phyloP scores from a whole-genome alignment of 345 rosid species.

The Populus alba region DNA sequence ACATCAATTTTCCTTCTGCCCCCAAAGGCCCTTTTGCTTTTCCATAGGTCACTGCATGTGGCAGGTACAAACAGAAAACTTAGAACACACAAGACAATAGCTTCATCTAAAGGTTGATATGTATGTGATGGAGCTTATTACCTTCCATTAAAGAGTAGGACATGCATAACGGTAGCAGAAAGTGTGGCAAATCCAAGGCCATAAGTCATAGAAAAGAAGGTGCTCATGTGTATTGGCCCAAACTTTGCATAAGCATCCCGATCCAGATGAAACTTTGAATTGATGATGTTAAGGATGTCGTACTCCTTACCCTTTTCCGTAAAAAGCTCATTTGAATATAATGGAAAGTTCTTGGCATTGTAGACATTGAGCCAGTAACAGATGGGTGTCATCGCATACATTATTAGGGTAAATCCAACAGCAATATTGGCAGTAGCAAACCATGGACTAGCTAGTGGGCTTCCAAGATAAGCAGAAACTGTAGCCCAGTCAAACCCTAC shows the following conservation, averaged over 20 bases:
- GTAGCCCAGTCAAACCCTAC: slow-evolving; percentile 80
- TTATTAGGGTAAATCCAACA: slow-evolving; percentile 49
- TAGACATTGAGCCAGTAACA: slow-evolving; percentile 60
- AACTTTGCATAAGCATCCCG: slow-evolving; percentile 39
- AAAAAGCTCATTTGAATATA: slow-evolving; percentile 54
- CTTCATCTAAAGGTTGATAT: slow-evolving; percentile 42
- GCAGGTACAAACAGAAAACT: neutral
- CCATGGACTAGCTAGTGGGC: slow-evolving; percentile 83
- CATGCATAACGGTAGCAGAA: slow-evolving; percentile 64
- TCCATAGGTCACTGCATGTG: slow-evolving; percentile 75
- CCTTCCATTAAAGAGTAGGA: slow-evolving; percentile 49
- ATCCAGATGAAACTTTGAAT: slow-evolving; percentile 57
- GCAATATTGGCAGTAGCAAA: slow-evolving; percentile 71
- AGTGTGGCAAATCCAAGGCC: slow-evolving; percentile 80
- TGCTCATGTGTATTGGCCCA: slow-evolving; percentile 57
- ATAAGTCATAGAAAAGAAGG: slow-evolving; percentile 74
- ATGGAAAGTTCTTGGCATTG: slow-evolving; percentile 67
- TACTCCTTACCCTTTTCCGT: slow-evolving; percentile 46
- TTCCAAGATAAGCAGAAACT: slow-evolving; percentile 61
- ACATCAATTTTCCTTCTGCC: slow-evolving; percentile 56
- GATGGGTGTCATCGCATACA: slow-evolving; percentile 64
- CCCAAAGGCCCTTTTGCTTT: slow-evolving; percentile 46
- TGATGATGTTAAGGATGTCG: slow-evolving; percentile 49
- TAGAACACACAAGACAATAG: slow-evolving; percentile 37
- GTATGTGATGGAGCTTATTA: slow-evolving; percentile 26